A percentile compares a stretch with the other conserved stretches of the same genome.
Conservation (phyloP, 768 basidiomycete genomes). For the Russula earlei region DNA sequence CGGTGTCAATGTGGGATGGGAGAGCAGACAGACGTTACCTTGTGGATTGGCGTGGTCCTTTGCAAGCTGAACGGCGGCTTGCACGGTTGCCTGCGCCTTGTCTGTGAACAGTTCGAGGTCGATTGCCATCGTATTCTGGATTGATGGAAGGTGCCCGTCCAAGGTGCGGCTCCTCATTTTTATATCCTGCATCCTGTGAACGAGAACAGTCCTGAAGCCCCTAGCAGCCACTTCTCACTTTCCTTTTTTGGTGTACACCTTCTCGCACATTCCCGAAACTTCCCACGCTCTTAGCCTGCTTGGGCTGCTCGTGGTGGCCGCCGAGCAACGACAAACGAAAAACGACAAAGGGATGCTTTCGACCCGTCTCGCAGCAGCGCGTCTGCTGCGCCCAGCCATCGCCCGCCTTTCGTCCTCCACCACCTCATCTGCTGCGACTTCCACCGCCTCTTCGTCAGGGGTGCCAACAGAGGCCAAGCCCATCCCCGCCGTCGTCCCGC, state of each 20-base stretch:
- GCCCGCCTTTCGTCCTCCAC: slow-evolving; percentile 5
- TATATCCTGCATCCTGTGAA: not conserved
- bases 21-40: slow-evolving; percentile 38
- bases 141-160: slow-evolving; percentile 28
- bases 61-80: slow-evolving; percentile 68
- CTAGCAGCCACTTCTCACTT: not conserved
- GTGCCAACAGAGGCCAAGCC: slow-evolving; percentile 21
- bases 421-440: too few relatives aligned
- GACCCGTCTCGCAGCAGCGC: slow-evolving; percentile 9
- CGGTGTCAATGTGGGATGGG: not conserved
- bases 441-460: slow-evolving; percentile 9
- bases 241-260: not conserved
- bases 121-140: slow-evolving; percentile 20
- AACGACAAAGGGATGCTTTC: slow-evolving; percentile 4
- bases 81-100: slow-evolving; percentile 61
- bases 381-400: slow-evolving; percentile 15
- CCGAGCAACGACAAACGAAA: too few relatives aligned
- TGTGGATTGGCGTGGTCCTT: slow-evolving; percentile 79
- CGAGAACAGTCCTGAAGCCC: slow-evolving; percentile 7
- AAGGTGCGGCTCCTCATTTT: not conserved
- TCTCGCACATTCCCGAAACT: not conserved
- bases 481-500: slow-evolving; percentile 33
- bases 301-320: too few relatives aligned
- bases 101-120: slow-evolving; percentile 75
- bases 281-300: not conserved